Base-by-base conservation (phyloP, 495 filamentous ascomycete genomes). In the Lasiosphaeria hispida region DNA sequence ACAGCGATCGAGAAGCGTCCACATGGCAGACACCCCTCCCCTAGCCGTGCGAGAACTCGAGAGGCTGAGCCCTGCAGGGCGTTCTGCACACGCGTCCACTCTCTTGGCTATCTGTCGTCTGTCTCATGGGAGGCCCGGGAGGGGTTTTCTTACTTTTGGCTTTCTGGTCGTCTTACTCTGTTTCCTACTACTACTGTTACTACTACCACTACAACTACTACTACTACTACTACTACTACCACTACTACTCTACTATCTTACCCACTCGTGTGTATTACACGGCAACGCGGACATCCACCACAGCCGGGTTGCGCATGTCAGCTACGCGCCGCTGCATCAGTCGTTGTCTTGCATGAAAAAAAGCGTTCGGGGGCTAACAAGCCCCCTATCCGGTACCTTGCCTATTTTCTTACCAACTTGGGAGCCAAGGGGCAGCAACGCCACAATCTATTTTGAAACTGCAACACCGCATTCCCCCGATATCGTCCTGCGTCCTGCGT, bases 371-470 rank as follows among this genome's bases (percentile, higher is more conserved):
- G 23, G 23, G 23, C 23, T 30, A 30, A 30, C 23, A 30, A 5
- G 5, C 23, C 23, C 23, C 23, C 23, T 5, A 30, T 30, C 23
- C 23, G 23, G 23, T 30, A 30, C 23, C 23, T 30, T 30, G 5
- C 23, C 23, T 30, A 30, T 30, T 30, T 5, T 30, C 23, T 30
- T n/a, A n/a, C 2, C 23, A 30, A 5, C 23, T 30, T 2, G 23
- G 36, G 6, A 47, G 10, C 11, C 3, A 17, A 23, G 39, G 18
- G 38, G 5, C 15, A 13, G 13, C 11, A 13, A 38, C 36, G 52
- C 51, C 48, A 58, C 54, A 54, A 63, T 55, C 49, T 58, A 58
- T 58, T 58, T 55, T 53, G 61, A 63, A 62, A 62, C 60, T 38
- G 53, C 19, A 54, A 47, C 61, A 56, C 56, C n/a, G 34, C 61